A percentile compares a stretch with the other conserved stretches of the same genome.
These are phyloP conservation scores for Grigorovia yakushimaensis DNA, from an alignment of 805 yeast genomes.

Conservation along the genomic window DNA sequence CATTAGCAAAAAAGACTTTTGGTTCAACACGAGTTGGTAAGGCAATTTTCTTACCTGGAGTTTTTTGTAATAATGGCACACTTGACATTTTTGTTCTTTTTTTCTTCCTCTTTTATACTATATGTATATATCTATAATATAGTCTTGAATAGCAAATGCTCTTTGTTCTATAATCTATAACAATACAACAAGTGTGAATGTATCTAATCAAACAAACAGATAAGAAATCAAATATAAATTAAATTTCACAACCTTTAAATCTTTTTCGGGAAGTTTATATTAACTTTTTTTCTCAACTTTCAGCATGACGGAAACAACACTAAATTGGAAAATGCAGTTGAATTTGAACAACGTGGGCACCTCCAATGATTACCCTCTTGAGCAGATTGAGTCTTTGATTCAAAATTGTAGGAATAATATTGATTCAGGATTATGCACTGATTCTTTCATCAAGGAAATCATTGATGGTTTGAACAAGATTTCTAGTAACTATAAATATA, in stretches of 20 bases:
- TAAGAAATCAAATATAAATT: too few species aligned
- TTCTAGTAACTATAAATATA: slow-evolving; percentile 49
- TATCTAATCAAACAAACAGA: too few species aligned
- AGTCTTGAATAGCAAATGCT: too few species aligned
- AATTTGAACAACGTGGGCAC: neutral
- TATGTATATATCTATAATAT: too few species aligned
- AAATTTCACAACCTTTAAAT: too few species aligned
- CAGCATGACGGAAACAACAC: too few species aligned
- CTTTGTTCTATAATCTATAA: too few species aligned
- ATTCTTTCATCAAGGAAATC: slow-evolving; percentile 25
- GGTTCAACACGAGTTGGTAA: slow-evolving; percentile 98
- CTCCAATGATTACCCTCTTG: neutral
- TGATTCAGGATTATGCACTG: slow-evolving; percentile 2
- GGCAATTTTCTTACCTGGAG: slow-evolving; percentile 88
- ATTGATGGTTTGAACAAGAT: slow-evolving; percentile 31
- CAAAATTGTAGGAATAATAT: neutral
- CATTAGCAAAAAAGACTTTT: slow-evolving; percentile 97
- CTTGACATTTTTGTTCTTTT: slow-evolving; percentile 38
- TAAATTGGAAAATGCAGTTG: neutral
- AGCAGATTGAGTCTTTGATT: neutral
- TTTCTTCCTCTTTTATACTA: too few species aligned
- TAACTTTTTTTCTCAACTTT: neutral
- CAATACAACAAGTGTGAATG: too few species aligned
- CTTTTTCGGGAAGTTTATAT: too few species aligned
- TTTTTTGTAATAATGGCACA: slow-evolving; percentile 60